Evolutionary conservation across 495 filamentous ascomycete genomes (phyloP), one percentile per base, ranked within the genome.

Genomic region (Penicillium taxi): DNA sequence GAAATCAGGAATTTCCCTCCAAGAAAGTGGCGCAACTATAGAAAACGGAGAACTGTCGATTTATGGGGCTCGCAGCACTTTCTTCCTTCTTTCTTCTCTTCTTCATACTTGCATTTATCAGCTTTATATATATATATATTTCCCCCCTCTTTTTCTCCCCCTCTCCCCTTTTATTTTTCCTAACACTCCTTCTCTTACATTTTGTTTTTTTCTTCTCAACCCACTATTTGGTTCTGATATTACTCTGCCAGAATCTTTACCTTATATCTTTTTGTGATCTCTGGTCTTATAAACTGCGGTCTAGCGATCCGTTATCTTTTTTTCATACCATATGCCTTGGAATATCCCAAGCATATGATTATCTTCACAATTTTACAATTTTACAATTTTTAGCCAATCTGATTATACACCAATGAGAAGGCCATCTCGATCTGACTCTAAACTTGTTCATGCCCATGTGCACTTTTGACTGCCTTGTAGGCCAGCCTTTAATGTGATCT

Each of bases 21-120:
- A 61, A 55, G 55, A 48, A 38, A 53, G 55, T 50, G 61, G 61
- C 60, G 63, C 63, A 63, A 61, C 53, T 61, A 61, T 46, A 64
- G 63, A 64, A 65, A 65, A 64, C 47, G 61, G 57, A 53, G 55
- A 65, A 56, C 57, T 52, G 55, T 57, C 55, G 52, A 58, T 55
- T 63, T 64, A 60, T 67, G 56, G 59, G 55, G 59, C 48, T 63
- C 54, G 59, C 63, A 63, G 61, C 59, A 64, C 63, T 56, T 46
- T n/a, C n/a, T n/a, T n/a, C n/a, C n/a, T n/a, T n/a, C n/a, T n/a
- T n/a, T n/a, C n/a, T n/a, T n/a, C n/a, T n/a, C n/a, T n/a, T n/a
- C n/a, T n/a, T n/a, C n/a, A n/a, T 44, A 56, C 44, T 53, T 62
- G 61, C 58, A 67, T 67, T 65, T 59, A 67, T 56, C 52, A 54